phyloP scores from a whole-genome alignment of 495 filamentous ascomycete species.

The Pyrenula massariospora region DNA sequence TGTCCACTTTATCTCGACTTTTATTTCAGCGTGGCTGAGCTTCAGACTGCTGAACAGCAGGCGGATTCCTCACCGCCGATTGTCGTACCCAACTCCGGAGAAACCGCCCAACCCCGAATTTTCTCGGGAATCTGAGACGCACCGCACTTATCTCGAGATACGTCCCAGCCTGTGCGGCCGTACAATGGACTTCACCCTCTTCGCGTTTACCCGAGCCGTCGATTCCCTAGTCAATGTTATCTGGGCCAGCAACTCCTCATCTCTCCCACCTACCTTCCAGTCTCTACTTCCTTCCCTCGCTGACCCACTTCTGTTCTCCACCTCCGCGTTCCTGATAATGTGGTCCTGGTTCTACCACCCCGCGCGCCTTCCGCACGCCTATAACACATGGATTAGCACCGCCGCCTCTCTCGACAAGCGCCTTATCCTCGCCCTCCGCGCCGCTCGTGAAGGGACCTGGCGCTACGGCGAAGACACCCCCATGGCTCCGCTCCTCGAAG shows the following conservation, averaged over 20 bases:
- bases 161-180: slow-evolving; percentile 47
- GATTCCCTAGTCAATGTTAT: slow-evolving; percentile 57
- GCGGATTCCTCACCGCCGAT: slow-evolving; percentile 11
- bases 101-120: not conserved
- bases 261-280: not conserved
- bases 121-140: slow-evolving; percentile 1
- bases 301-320: slow-evolving; percentile 65
- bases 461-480: slow-evolving; percentile 72
- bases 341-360: slow-evolving; percentile 81
- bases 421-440: slow-evolving; percentile 62
- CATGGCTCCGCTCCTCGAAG: slow-evolving; percentile 54
- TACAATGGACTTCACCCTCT: slow-evolving; percentile 79
- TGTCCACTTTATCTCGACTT: slow-evolving; percentile 9
- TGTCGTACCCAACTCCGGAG: slow-evolving; percentile 7
- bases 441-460: slow-evolving; percentile 49
- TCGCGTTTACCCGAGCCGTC: slow-evolving; percentile 61
- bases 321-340: slow-evolving; percentile 74
- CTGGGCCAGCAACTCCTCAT: slow-evolving; percentile 40
- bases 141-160: slow-evolving; percentile 10
- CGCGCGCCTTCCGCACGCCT: slow-evolving; percentile 55
- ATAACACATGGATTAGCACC: slow-evolving; percentile 76
- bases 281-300: slow-evolving; percentile 36
- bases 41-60: slow-evolving; percentile 34
- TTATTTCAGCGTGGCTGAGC: slow-evolving; percentile 34
- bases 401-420: slow-evolving; percentile 71